Base-by-base conservation (phyloP, 352 stramenopile species). In the Globisporangium mamillatum region DNA sequence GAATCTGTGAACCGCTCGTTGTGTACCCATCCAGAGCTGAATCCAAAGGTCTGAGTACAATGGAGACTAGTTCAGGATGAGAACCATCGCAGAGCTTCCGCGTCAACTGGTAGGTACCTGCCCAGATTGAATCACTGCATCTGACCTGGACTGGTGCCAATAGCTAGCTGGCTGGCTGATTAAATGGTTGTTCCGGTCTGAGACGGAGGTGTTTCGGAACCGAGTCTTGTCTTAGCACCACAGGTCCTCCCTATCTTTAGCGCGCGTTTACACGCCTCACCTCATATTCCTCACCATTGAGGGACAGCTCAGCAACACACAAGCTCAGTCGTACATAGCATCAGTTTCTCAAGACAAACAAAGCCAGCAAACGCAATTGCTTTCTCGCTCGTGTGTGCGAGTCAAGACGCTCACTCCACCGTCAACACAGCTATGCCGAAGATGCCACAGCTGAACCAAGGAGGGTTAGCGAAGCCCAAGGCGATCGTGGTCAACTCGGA, bases 401-500 rank as follows among this genome's bases (percentile, higher is more conserved):
- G 7, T 25, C 48, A 25, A 53, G 4, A n/a, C 41, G 22, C 32
- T 36, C 32, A 36, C 32, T 10, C 3, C 32, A 8, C 7, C 18
- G 29, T 22, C 22, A 58, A 34, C 54, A 22, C 54, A 50, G n/a
- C n/a, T 2, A 18, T 18, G 20, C 36, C 10, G 1, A 63, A n/a
- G 12, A 38, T 63, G 36, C 58, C 22, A 2, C n/a, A 22, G 6
- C 16, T 60, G 18, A 22, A n/a, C 18, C 58, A n/a, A 9, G 41
- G 34, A 44, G 29, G 57, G 32, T 3, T 3, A 3, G 48, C 54
- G 38, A 68, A 57, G 63, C 53, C 41, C 14, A 63, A 63, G 27
- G 52, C 38, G 8, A 46, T 68, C 20, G 53, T 63, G 24, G 53
- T 58, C 14, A 68, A 56, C 53, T 63, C 34, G 10, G 63, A 63